These are phyloP conservation scores for Chenopodium formosanum DNA, from an alignment of 148 eudicot genomes.

Conservation along the genomic window DNA sequence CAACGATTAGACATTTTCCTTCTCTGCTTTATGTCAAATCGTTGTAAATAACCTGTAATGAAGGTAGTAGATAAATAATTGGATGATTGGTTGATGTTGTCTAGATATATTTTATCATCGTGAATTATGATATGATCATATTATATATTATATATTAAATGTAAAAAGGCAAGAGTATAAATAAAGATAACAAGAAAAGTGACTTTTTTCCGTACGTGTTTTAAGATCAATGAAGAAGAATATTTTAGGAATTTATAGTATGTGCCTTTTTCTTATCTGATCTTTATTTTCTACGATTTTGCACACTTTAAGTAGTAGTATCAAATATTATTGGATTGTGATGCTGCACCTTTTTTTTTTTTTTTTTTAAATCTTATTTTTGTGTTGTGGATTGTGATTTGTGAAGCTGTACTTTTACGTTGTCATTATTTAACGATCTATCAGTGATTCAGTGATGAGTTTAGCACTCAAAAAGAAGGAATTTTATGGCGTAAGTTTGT, in stretches of 20 bases:
- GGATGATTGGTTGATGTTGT: not conserved
- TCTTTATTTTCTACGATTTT: no score
- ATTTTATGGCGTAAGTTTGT: no score
- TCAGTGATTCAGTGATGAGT: not conserved
- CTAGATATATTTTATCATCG: no score
- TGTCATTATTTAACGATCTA: not conserved
- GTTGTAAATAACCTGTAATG: no score
- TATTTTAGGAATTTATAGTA: not conserved
- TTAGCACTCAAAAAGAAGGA: not conserved
- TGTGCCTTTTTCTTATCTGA: not conserved
- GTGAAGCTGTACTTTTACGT: not conserved
- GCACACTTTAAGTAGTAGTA: not conserved
- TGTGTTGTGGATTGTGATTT: not conserved
- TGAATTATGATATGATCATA: not conserved
- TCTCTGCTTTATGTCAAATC: no score
- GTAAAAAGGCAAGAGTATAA: not conserved
- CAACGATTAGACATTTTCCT: no score
- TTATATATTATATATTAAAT: no score
- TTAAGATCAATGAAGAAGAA: not conserved
- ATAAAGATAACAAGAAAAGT: not conserved
- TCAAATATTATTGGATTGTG: not conserved
- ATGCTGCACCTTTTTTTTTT: not conserved
- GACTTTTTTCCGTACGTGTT: not conserved
- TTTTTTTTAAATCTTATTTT: no score
- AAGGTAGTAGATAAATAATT: no score